Conservation (phyloP, 2,329 filamentous ascomycete species). For the Aureobasidium namibiae region DNA sequence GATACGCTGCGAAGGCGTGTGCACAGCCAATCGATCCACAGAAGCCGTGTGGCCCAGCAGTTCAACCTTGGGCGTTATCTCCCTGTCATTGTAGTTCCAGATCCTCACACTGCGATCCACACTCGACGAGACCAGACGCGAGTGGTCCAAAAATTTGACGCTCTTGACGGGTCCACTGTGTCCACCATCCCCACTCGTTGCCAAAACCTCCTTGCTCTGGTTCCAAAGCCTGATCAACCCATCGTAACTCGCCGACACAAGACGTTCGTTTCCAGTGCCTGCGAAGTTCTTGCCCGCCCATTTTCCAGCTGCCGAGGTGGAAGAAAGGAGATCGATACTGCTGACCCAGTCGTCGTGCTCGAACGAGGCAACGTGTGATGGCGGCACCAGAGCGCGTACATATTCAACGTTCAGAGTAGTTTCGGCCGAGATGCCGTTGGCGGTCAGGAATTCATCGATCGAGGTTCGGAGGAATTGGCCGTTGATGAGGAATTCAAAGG, state of each 20-base stretch:
- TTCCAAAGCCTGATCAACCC: constrained; percentile 85
- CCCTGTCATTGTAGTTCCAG: constrained; percentile 76
- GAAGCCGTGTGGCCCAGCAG: constrained; percentile 73
- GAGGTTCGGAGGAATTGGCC: constrained; percentile 84
- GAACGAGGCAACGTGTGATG: constrained; percentile 81
- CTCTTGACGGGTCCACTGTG: constrained; percentile 71
- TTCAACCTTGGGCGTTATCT: constrained; percentile 66
- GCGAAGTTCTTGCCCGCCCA: constrained; percentile 46
- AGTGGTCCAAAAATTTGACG: constrained; percentile 73
- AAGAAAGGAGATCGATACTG: constrained; percentile 71
- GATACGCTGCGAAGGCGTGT: constrained; percentile 65
- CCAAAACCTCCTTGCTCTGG: constrained; percentile 73
- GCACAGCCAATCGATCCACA: constrained; percentile 67
- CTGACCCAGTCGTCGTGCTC: constrained; percentile 98
- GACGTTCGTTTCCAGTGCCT: constrained; percentile 54
- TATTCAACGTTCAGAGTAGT: constrained; percentile 84
- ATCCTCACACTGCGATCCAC: constrained; percentile 78
- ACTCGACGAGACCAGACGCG: constrained; percentile 72
- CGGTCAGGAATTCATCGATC: constrained; percentile 80
- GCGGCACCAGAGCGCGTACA: constrained; percentile 82
- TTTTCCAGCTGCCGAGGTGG: constrained; percentile 51
- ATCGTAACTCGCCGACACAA: constrained; percentile 92
- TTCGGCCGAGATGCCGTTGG: constrained; percentile 82
- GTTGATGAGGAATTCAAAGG: constrained; percentile 92
- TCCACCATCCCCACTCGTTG: constrained; percentile 65